phyloP scores from a whole-genome alignment of 768 basidiomycete genomes.

The Mycena filopes region DNA sequence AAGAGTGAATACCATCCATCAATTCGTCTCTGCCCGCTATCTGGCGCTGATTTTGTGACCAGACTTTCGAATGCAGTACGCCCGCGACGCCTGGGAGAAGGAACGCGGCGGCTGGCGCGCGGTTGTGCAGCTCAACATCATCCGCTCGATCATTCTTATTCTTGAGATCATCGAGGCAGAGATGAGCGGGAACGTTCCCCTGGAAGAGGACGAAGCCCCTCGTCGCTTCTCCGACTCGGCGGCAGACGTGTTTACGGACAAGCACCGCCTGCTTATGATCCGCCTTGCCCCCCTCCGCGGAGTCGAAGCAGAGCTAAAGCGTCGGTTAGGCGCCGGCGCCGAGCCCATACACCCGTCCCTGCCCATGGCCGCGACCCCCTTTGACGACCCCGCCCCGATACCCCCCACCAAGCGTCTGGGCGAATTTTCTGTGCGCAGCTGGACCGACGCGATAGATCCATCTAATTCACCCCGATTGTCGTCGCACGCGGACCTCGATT shows the following conservation, averaged over 20 bases:
- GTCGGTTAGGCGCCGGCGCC: slow-evolving; percentile 61
- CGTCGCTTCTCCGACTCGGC: slow-evolving; percentile 32
- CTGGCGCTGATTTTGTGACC: background rate
- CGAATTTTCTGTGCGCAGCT: slow-evolving; percentile 67
- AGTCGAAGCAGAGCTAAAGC: slow-evolving; percentile 73
- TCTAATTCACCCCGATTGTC: background rate
- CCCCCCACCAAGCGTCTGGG: slow-evolving; percentile 40
- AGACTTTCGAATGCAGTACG: slow-evolving; percentile 83
- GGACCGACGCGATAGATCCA: slow-evolving; percentile 55
- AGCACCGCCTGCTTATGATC: slow-evolving; percentile 63
- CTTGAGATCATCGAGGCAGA: slow-evolving; percentile 70
- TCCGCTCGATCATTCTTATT: slow-evolving; percentile 75
- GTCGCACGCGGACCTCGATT: slow-evolving; percentile 44
- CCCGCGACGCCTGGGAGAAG: slow-evolving; percentile 67
- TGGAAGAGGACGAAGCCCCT: slow-evolving; percentile 48
- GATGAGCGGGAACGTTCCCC: slow-evolving; percentile 50
- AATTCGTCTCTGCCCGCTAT: background rate
- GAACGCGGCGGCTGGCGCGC: slow-evolving; percentile 82
- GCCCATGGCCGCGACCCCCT: slow-evolving; percentile 60
- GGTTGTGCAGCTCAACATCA: slow-evolving; percentile 83
- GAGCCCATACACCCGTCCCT: slow-evolving; percentile 48
- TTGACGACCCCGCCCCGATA: slow-evolving; percentile 45
- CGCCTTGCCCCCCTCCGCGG: slow-evolving; percentile 71
- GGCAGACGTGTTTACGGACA: slow-evolving; percentile 54
- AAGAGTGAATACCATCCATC: slow-evolving; percentile 56